phyloP scores from a whole-genome alignment of 768 basidiomycete genomes.

The Tephrocybe sp. region DNA sequence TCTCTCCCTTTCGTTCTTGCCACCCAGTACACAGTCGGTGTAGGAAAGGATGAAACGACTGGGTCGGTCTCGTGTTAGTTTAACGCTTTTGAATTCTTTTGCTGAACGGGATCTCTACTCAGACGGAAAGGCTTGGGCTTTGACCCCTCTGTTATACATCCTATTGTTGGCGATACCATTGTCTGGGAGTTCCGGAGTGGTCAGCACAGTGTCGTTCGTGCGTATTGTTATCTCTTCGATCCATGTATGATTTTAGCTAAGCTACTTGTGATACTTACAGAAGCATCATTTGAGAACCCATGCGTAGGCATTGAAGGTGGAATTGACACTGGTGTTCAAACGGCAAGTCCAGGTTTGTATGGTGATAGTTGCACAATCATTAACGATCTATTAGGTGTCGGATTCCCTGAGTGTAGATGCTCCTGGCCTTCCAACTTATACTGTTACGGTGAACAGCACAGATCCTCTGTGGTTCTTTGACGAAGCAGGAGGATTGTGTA shows the following conservation, averaged over 20 bases:
- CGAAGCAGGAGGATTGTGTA: constrained; percentile 36
- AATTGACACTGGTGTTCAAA: constrained; percentile 33
- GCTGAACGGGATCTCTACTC: neutral
- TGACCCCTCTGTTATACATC: constrained; percentile 38
- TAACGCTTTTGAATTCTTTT: neutral
- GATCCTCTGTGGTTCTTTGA: constrained; percentile 40
- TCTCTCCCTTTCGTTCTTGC: constrained; percentile 26
- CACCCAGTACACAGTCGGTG: constrained; percentile 32
- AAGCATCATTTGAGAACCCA: constrained; percentile 36
- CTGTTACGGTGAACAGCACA: constrained; percentile 31
- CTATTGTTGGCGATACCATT: constrained; percentile 32
- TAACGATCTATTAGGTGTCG: too few species aligned
- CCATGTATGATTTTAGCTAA: neutral
- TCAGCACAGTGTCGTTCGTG: constrained; percentile 36
- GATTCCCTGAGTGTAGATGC: constrained; percentile 32
- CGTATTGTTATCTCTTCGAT: constrained; percentile 16
- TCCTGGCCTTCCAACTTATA: constrained; percentile 29
- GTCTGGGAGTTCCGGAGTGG: constrained; percentile 38
- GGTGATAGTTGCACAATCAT: too few species aligned
- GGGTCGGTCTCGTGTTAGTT: constrained; percentile 28
- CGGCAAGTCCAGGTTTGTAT: too few species aligned
- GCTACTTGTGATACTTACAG: constrained; percentile 14
- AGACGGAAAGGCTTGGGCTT: constrained; percentile 41
- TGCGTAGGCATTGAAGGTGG: constrained; percentile 30
- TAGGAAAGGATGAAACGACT: constrained; percentile 40